Conservation (phyloP, 1,284 basidiomycete genomes). For the Ustilago hordei region DNA sequence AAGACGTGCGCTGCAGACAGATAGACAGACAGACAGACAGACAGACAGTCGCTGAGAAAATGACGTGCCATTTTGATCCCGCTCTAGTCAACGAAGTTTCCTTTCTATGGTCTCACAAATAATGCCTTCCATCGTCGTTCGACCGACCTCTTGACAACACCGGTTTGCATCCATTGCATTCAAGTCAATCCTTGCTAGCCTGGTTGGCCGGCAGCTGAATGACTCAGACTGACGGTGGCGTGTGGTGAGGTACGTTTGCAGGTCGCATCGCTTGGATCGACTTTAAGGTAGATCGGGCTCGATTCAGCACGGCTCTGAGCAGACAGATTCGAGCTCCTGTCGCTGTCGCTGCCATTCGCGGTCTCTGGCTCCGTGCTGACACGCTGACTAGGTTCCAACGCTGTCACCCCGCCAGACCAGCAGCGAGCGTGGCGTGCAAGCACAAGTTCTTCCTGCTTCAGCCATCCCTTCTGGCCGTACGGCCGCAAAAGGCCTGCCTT, state of each 20-base stretch:
- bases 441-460: conserved; percentile 21
- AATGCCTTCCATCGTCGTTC: not conserved
- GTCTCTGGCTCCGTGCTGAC: conserved; percentile 35
- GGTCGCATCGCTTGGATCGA: not conserved
- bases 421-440: conserved; percentile 42
- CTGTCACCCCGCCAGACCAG: conserved; percentile 33
- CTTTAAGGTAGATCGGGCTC: not conserved
- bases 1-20: conserved; percentile 8
- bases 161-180: not conserved
- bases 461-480: not conserved
- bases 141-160: not conserved
- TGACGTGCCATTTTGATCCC: conserved; percentile 10
- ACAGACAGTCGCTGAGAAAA: not conserved
- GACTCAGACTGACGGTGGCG: not conserved
- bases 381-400: conserved; percentile 38
- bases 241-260: not conserved
- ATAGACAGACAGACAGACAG: no score
- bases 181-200: not conserved
- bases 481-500: no score
- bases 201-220: not conserved
- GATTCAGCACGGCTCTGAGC: not conserved
- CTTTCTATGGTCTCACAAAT: not conserved
- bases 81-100: conserved; percentile 5
- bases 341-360: conserved; percentile 31
- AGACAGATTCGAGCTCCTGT: not conserved